Evolutionary conservation across 2,329 filamentous ascomycete species (phyloP), one percentile per base, ranked within the genome.

Genomic region (Penicillium brasilianum): DNA sequence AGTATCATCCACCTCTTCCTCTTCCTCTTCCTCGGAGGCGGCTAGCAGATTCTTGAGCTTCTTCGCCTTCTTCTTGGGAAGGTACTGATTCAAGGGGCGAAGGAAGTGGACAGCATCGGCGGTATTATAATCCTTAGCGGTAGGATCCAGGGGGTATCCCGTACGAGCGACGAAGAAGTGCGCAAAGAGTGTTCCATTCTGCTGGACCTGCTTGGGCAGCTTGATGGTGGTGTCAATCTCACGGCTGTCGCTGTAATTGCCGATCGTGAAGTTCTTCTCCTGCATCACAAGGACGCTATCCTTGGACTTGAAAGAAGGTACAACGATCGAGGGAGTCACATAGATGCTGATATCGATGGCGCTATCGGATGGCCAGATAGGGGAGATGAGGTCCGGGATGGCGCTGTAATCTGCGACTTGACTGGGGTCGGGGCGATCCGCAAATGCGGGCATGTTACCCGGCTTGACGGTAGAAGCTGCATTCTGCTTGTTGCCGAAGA

Each of bases 141-240:
- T 84, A 2, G 94, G 94, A 71, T 98, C 94, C 34, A 97, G 81
- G 58, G 86, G 83, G 61, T 87, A 86, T 56, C 93, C 94, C 10
- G 88, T 81, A 66, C 96, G 86, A 11, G 88, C 92, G 62, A 98
- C 82, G 71, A 93, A 97, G 78, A 98, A 96, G 77, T 99, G 95
- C 2, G 91, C 94, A 88, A 92, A 97, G 10, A 99, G 85, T 1
- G 94, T 97, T 36, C 92, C 93, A 75, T 98, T 98, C 68, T 93
- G 85, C 82, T 97, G 93, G 0, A 96, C 93, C 44, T 87, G 83
- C 63, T 83, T 82, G 2, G 95, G 94, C 4, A 98, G 88, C 3
- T 83, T 79, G 73, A 99, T 92, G 39, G 83, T 88, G 7, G 90
- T 91, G 68, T 94, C 88, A 60, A 93, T 84, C 57, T 89, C 84